A percentile compares a stretch with the other conserved stretches of the same genome.
phyloP scores from a whole-genome alignment of 371 early-diverging fungal genomes.

The Saksenaea oblongispora region DNA sequence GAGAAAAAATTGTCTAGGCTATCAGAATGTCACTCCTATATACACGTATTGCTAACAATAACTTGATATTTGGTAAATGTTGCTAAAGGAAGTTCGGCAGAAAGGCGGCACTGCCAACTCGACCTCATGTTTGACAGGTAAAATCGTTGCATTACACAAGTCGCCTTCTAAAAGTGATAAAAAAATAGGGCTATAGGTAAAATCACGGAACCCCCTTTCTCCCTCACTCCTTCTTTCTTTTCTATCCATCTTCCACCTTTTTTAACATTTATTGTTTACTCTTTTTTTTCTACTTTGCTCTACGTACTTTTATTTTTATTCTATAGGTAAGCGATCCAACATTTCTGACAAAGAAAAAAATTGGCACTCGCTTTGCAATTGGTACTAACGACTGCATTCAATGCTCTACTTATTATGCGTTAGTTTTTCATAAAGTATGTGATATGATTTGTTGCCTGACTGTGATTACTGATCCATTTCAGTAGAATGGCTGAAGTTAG shows the following conservation, averaged over 20 bases:
- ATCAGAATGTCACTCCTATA: too few species aligned
- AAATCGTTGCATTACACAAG: too few species aligned
- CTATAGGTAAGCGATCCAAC: not conserved
- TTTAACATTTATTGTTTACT: not conserved
- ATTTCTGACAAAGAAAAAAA: not conserved
- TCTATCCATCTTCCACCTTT: not conserved
- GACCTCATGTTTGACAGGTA: too few species aligned
- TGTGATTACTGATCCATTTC: not conserved
- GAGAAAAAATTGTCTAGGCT: too few species aligned
- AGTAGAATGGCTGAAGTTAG: constrained; percentile 80
- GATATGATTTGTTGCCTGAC: not conserved
- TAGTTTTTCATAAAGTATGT: not conserved
- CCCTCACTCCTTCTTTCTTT: constrained; percentile 1
- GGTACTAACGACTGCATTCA: not conserved
- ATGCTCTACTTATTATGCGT: not conserved
- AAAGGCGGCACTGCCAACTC: too few species aligned
- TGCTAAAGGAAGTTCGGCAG: too few species aligned
- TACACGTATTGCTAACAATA: too few species aligned
- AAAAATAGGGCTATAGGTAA: too few species aligned
- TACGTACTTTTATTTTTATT: not conserved
- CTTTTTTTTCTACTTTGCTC: not conserved
- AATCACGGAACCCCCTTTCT: not conserved
- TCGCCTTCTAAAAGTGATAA: too few species aligned
- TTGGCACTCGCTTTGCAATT: not conserved
- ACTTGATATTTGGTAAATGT: too few species aligned